phyloP scores from a whole-genome alignment of 345 rosid species.

The Citrus mangshanensis region DNA sequence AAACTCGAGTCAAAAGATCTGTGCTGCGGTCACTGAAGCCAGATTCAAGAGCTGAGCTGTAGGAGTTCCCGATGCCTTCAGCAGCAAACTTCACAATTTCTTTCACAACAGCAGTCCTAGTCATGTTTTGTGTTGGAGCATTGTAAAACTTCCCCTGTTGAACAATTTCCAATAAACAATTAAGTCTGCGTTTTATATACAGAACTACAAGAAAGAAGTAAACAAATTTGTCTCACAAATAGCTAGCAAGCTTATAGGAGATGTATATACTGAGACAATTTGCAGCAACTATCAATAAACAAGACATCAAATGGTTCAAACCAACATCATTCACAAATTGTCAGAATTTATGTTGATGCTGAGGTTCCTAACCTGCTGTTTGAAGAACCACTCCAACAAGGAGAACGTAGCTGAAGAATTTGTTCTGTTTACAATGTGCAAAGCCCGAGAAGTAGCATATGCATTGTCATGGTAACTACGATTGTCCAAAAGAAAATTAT shows the following conservation, averaged over 20 bases:
- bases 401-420: constrained; percentile 58
- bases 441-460: constrained; percentile 65
- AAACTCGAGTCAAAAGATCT: constrained; percentile 68
- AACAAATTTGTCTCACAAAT: not conserved
- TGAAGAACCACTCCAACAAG: constrained; percentile 62
- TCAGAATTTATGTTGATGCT: not conserved
- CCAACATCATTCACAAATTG: no score
- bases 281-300: not conserved
- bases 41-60: constrained; percentile 37
- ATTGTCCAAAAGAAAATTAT: not conserved
- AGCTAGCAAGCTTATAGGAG: no score
- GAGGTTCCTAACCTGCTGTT: constrained; percentile 58
- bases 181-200: not conserved
- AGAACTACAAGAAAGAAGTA: not conserved
- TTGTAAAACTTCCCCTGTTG: constrained; percentile 68
- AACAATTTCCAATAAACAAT: constrained; percentile 9
- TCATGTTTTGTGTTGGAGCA: constrained; percentile 47
- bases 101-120: constrained; percentile 54
- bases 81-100: constrained; percentile 54
- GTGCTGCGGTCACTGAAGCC: constrained; percentile 54
- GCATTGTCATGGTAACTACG: constrained; percentile 93
- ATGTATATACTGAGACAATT: no score
- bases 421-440: constrained; percentile 58
- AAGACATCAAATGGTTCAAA: not conserved
- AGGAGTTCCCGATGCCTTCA: constrained; percentile 54